Percentiles rank a stretch among this genome's conserved stretches.
Conservation (phyloP, 2,329 filamentous ascomycete species). For the Trichoderma asperellum region DNA sequence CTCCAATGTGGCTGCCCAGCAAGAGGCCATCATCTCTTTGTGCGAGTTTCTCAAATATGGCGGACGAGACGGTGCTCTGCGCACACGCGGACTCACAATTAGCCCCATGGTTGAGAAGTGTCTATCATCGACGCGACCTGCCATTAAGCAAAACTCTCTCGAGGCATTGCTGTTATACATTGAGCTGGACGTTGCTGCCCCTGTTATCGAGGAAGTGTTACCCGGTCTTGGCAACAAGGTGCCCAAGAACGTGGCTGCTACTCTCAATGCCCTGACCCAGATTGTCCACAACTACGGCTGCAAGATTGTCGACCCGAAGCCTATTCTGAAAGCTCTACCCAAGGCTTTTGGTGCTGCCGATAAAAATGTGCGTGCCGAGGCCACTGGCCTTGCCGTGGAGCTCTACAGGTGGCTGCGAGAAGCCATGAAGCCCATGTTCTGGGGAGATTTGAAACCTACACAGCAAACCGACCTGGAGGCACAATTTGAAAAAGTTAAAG, state of each 20-base stretch:
- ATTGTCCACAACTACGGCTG: conserved; percentile 95
- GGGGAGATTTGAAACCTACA: conserved; percentile 91
- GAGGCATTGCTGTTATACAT: conserved; percentile 88
- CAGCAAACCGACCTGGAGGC: conserved; percentile 94
- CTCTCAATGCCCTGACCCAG: conserved; percentile 74
- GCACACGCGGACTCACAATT: conserved; percentile 77
- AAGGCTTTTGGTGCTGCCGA: conserved; percentile 95
- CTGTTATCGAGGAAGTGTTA: conserved; percentile 87
- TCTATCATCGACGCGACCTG: conserved; percentile 81
- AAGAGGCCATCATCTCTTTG: conserved; percentile 85
- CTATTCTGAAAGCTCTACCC: conserved; percentile 82
- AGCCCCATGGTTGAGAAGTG: conserved; percentile 88
- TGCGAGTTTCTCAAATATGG: conserved; percentile 93
- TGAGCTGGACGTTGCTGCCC: conserved; percentile 83
- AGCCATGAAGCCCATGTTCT: conserved; percentile 98
- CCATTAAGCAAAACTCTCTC: conserved; percentile 82
- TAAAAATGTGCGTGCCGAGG: conserved; percentile 95
- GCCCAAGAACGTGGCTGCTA: conserved; percentile 78
- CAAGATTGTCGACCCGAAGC: conserved; percentile 91
- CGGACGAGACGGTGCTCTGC: conserved; percentile 74
- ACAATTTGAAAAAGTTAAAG: conserved; percentile 90
- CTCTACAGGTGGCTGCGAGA: conserved; percentile 97
- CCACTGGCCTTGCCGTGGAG: conserved; percentile 88
- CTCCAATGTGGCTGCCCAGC: conserved; percentile 94
- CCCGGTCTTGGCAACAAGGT: conserved; percentile 84